Conservation (phyloP, 2,329 filamentous ascomycete species). For the Leptographium flavum region DNA sequence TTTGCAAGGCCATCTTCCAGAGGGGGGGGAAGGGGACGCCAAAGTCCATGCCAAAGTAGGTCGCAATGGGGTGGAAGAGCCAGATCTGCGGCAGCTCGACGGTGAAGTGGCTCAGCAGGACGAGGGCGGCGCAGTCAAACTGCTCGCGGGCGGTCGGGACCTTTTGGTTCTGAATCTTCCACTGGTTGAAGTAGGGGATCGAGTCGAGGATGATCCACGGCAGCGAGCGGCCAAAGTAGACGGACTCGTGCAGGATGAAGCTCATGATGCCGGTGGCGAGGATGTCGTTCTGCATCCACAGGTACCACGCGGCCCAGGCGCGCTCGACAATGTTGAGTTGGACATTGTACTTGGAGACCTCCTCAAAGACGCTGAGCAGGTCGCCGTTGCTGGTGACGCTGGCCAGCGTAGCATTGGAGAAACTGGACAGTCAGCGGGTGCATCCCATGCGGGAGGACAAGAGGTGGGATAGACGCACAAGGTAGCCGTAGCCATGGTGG, state of each 20-base stretch:
- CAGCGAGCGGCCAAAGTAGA: constrained; percentile 86
- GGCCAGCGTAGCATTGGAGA: constrained; percentile 7
- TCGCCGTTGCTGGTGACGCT: constrained; percentile 19
- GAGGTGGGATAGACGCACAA: neutral
- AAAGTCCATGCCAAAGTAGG: constrained; percentile 79
- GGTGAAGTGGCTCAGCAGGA: constrained; percentile 90
- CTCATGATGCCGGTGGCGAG: constrained; percentile 96
- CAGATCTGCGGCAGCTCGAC: constrained; percentile 97
- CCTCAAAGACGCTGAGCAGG: constrained; percentile 45
- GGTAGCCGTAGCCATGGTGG: neutral
- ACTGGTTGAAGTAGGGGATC: constrained; percentile 78
- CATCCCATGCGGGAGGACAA: too few species aligned
- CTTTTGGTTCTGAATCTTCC: constrained; percentile 88
- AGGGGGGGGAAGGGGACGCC: constrained; percentile 77
- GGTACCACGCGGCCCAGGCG: constrained; percentile 91
- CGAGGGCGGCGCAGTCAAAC: constrained; percentile 83
- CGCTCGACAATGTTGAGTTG: constrained; percentile 77
- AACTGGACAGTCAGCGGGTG: neutral
- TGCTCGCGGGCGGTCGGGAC: constrained; percentile 87
- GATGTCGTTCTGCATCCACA: constrained; percentile 95
- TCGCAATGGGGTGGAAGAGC: constrained; percentile 95
- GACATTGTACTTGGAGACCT: constrained; percentile 61
- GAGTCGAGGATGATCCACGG: constrained; percentile 89
- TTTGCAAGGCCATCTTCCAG: constrained; percentile 81
- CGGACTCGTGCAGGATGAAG: constrained; percentile 82